Percentiles rank a stretch among this genome's conserved stretches.
Conservation (phyloP, 83 land plant species). For the Picea mariana region DNA sequence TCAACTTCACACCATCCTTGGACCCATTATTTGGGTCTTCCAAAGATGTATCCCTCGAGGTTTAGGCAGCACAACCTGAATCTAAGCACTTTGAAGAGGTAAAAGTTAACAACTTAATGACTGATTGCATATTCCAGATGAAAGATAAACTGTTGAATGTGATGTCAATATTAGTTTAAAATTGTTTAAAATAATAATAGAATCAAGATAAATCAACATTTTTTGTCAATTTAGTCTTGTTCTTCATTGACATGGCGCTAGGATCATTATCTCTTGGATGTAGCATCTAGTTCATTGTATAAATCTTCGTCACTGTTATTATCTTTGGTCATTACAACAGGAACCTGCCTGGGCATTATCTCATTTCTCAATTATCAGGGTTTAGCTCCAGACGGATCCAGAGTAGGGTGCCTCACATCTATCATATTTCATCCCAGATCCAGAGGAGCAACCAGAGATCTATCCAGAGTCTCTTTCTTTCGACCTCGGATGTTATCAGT, state of each 20-base stretch:
- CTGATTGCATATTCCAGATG: neutral
- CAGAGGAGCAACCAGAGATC: no score
- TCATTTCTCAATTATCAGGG: neutral
- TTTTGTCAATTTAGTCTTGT: neutral
- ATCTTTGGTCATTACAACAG: neutral
- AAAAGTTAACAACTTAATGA: neutral
- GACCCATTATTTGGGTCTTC: slow-evolving; percentile 15
- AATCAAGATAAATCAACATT: no score
- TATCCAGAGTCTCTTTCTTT: no score
- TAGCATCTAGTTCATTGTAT: neutral
- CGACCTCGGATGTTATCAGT: no score
- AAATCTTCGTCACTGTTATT: neutral
- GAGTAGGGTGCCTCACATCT: no score
- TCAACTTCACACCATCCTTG: slow-evolving; percentile 17
- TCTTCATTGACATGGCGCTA: neutral
- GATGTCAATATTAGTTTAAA: neutral
- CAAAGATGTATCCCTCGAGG: slow-evolving; percentile 29
- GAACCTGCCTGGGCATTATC: neutral
- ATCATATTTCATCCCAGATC: no score
- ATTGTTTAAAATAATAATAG: neutral
- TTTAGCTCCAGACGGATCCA: no score
- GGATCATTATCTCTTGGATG: neutral
- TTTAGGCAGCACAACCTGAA: slow-evolving; percentile 34
- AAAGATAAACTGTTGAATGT: neutral
- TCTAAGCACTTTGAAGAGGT: slow-evolving; percentile 30